Evolutionary conservation across 306 rosid species (phyloP), one percentile per base, ranked within the genome.

Genomic region (Casuarina equisetifolia): DNA sequence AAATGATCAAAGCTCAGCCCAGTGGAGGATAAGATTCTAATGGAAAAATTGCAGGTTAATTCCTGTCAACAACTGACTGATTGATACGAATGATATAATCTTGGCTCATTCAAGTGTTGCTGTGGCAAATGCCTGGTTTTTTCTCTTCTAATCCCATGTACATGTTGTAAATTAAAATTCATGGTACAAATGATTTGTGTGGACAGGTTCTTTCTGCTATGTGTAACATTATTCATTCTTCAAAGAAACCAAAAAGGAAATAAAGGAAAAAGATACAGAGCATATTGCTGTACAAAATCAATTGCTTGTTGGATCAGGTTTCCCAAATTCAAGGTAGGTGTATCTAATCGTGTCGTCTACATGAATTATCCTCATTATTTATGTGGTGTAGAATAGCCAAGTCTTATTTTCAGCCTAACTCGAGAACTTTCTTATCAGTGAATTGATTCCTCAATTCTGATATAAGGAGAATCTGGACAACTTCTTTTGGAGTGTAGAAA

Each of bases 111-210:
- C 9, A 63, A 77, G 76, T 76, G 82, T 84, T 78, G 82, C 83
- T 73, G 73, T 67, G 85, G 82, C 84, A 81, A 81, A 81, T 78
- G 77, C 85, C 86, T 87, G 78, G 62, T 84, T 70, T 77, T 73
- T 82, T 81, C 84, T 74, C 43, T 78, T 81, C 86, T 85, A 81
- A 76, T 83, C 81, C 79, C 81, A 32, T 94, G 98, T 94, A 91
- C 83, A 94, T 90, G 80, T 67, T 93, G 98, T 91, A 91, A 79
- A 94, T 91, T 84, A 80, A 81, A 84, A 85, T 84, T 84, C 82
- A 76, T 74, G 70, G 77, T 82, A 77, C 83, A 81, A 78, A 73
- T 87, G 59, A 89, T 90, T 84, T 84, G 94, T 85, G 89, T 81
- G 93, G 83, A 84, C 86, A 71, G 86, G 85, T 86, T 86, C 85